phyloP scores from a whole-genome alignment of 208 protist species.

The Trypanosoma boissoni region DNA sequence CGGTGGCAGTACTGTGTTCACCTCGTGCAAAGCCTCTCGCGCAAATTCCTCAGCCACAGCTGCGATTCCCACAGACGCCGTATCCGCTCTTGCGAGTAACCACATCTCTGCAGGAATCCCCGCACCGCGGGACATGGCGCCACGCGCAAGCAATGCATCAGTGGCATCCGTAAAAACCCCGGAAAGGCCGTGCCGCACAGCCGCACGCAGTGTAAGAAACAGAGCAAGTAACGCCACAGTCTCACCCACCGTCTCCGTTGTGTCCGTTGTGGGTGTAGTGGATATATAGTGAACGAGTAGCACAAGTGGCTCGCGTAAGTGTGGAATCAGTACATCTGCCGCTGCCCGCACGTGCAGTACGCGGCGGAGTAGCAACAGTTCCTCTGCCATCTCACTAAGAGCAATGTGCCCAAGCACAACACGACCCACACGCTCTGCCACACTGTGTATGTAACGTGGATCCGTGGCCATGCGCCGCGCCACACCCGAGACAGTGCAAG shows the following conservation, averaged over 20 bases:
- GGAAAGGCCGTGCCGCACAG: slow-evolving; percentile 23
- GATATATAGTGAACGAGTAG: slow-evolving; percentile 38
- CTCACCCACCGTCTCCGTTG: slow-evolving; percentile 12
- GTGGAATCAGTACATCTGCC: background rate
- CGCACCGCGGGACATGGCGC: slow-evolving; percentile 31
- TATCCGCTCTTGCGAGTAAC: slow-evolving; percentile 22
- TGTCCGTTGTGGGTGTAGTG: slow-evolving; percentile 7
- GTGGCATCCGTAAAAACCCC: slow-evolving; percentile 33
- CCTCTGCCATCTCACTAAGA: slow-evolving; percentile 25
- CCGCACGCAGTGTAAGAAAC: slow-evolving; percentile 38
- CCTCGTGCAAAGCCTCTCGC: background rate
- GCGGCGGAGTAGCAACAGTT: slow-evolving; percentile 38
- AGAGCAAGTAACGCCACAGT: slow-evolving; percentile 22
- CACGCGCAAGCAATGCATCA: slow-evolving; percentile 33
- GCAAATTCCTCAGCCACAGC: slow-evolving; percentile 9
- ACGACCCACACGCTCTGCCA: slow-evolving; percentile 24
- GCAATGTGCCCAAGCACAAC: slow-evolving; percentile 33
- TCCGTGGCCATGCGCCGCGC: slow-evolving; percentile 29
- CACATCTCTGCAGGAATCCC: slow-evolving; percentile 53
- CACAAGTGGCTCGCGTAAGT: slow-evolving; percentile 36
- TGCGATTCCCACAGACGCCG: background rate
- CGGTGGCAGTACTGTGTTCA: too few species aligned
- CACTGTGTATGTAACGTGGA: slow-evolving; percentile 27
- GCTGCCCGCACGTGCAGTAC: slow-evolving; percentile 31
- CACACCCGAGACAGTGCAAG: slow-evolving; percentile 14